These are phyloP conservation scores for Rhexocercosporidium sp. DNA, from an alignment of 2,329 filamentous ascomycete genomes.

Conservation along the genomic window DNA sequence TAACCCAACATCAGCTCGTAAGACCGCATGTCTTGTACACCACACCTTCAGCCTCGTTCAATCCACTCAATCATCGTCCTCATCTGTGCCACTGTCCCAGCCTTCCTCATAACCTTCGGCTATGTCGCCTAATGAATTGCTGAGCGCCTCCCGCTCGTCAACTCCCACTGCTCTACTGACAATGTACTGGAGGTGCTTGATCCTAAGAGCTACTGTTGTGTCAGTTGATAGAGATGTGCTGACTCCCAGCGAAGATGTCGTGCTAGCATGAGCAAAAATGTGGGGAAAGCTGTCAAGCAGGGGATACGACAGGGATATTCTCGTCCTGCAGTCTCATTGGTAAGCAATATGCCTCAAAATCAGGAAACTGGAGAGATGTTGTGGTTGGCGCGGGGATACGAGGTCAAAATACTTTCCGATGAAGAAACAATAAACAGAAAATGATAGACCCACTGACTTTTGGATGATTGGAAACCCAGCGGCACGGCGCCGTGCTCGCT, in stretches of 20 bases:
- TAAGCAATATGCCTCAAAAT: slow-evolving; percentile 23
- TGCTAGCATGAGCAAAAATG: slow-evolving; percentile 62
- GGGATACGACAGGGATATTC: slow-evolving; percentile 67
- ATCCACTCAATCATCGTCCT: slow-evolving; percentile 58
- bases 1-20: not conserved
- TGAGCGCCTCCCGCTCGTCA: slow-evolving; percentile 84
- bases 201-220: slow-evolving; percentile 69
- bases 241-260: slow-evolving; percentile 52
- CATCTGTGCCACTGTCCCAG: slow-evolving; percentile 79
- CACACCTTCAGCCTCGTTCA: slow-evolving; percentile 13
- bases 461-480: slow-evolving; percentile 41
- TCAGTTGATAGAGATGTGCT: slow-evolving; percentile 73
- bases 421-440: not conserved
- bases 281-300: slow-evolving; percentile 82
- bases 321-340: slow-evolving; percentile 43
- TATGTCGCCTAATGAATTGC: slow-evolving; percentile 80
- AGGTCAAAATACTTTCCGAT: slow-evolving; percentile 34
- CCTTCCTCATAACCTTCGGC: slow-evolving; percentile 89
- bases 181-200: slow-evolving; percentile 69
- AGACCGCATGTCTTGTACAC: slow-evolving; percentile 1
- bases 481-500: slow-evolving; percentile 41
- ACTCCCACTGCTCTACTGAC: slow-evolving; percentile 67
- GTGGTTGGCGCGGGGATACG: slow-evolving; percentile 41
- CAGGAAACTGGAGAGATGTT: slow-evolving; percentile 5
- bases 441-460: slow-evolving; percentile 36